Evolutionary conservation across 805 yeast species (phyloP).

Genomic region (Debaryomyces hansenii): DNA sequence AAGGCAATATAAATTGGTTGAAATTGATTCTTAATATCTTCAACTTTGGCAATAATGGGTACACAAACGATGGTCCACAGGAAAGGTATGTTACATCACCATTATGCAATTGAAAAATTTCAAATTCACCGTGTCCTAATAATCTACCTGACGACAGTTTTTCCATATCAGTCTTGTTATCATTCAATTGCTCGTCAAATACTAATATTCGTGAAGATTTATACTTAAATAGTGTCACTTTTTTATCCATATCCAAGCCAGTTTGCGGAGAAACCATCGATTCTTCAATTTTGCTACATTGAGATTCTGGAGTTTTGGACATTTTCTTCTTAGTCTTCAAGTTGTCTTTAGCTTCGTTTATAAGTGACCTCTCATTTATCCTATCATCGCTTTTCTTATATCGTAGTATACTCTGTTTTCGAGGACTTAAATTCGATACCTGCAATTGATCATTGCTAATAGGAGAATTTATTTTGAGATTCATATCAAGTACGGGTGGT

Average conservation of each 20-base stretch:
- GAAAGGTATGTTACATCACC: conserved; percentile 60
- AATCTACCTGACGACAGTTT: conserved; percentile 40
- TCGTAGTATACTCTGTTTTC: conserved; percentile 40
- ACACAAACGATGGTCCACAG: conserved; percentile 66
- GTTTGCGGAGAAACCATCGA: conserved; percentile 5
- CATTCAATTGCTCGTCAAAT: conserved; percentile 32
- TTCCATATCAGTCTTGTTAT: conserved; percentile 10
- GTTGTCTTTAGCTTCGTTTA: conserved; percentile 29
- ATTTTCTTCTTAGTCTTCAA: conserved; percentile 14
- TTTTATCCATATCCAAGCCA: conserved; percentile 31
- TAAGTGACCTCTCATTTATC: conserved; percentile 15
- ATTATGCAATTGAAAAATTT: conserved; percentile 58
- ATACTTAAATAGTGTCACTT: conserved; percentile 33
- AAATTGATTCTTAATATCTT: conserved; percentile 52
- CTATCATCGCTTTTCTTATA: conserved; percentile 31
- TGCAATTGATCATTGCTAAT: conserved; percentile 19
- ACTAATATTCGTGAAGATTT: conserved; percentile 34
- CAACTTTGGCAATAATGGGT: conserved; percentile 69
- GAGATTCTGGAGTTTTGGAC: not conserved
- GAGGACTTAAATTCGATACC: conserved; percentile 28
- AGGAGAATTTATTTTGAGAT: conserved; percentile 5
- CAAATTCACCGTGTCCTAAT: conserved; percentile 61
- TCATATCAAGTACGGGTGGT: not conserved
- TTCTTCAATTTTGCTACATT: not conserved
- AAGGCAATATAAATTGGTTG: conserved; percentile 57